Evolutionary conservation across 352 stramenopile genomes (phyloP), one percentile per base, ranked within the genome.

Genomic region (Aphanomyces euteiches): DNA sequence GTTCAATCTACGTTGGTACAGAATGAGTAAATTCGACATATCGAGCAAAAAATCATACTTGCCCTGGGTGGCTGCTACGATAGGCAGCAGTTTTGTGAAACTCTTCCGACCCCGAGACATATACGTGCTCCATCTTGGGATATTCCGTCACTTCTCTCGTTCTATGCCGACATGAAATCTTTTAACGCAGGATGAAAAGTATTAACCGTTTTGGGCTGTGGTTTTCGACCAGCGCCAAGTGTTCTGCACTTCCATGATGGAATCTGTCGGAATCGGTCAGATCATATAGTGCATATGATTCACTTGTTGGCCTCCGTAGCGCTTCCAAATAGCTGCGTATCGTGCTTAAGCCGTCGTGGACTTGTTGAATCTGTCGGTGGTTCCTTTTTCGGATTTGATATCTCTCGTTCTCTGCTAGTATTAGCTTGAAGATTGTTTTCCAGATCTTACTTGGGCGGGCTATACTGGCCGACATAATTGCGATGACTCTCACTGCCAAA

Each of bases 61-160:
- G 64, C 10, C 64, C 64, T 17, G 53, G 10, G n/a, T 61, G 61
- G 28, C 45, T 70, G 40, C 50, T 64, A 7, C n/a, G 47, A 61
- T 70, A 70, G 13, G 15, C 64, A 2, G 64, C 64, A 4, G 64
- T 61, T 50, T 70, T 59, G 17, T 70, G 64, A 47, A 39, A 70
- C 7, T 21, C 21, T 0, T 60, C 47, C 8, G 64, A 70, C 7
- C 64, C 64, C 41, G n/a, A 70, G 17, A 70, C 47, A 58, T 47
- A 70, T 7, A n/a, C 64, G 7, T 70, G 64, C 21, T 70, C 64
- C 13, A 12, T n/a, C 39, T 70, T 70, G 7, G 64, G 47, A 43
- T 37, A 70, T 39, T 70, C 64, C 13, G 64, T 70, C 43, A 70
- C 53, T 50, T 70, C 64, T 34, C 28, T 34, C 7, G 64, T 70